These are phyloP conservation scores for Citrullus colocynthis DNA, from an alignment of 306 rosid species.

Conservation along the genomic window DNA sequence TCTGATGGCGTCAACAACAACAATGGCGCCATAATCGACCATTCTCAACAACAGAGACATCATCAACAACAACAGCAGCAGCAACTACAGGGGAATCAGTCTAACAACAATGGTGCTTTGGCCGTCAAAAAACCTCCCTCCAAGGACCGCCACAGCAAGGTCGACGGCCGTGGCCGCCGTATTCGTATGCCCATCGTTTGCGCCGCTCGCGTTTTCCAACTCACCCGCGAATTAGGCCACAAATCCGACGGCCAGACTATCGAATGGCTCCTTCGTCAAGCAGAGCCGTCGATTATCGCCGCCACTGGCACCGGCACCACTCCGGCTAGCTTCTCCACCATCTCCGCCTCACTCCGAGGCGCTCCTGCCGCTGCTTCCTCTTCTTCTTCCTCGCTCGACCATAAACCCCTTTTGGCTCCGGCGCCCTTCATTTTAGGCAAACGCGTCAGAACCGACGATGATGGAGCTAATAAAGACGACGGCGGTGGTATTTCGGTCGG, in stretches of 20 bases:
- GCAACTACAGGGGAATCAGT: conserved; percentile 1
- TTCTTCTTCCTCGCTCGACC: conserved; percentile 22
- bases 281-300: conserved; percentile 94
- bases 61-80: background rate
- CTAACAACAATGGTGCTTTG: conserved; percentile 22
- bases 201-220: conserved; percentile 95
- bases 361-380: conserved; percentile 8
- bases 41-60: conserved; percentile 17
- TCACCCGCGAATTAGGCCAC: conserved; percentile 91
- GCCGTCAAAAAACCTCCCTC: conserved; percentile 69
- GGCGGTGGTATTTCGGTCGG: conserved; percentile 20
- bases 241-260: conserved; percentile 98
- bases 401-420: conserved; percentile 48
- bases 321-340: conserved; percentile 76
- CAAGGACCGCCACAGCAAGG: conserved; percentile 93
- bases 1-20: conserved; percentile 34
- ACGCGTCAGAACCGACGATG: conserved; percentile 70
- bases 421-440: conserved; percentile 87
- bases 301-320: conserved; percentile 95
- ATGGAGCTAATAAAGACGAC: conserved; percentile 20
- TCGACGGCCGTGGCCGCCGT: conserved; percentile 86
- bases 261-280: conserved; percentile 98
- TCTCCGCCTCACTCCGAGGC: conserved; percentile 47
- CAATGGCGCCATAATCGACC: conserved; percentile 31
- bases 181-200: conserved; percentile 97